Evolutionary conservation across 257 asterid species (phyloP).

Genomic region (Haberlea rhodopensis): DNA sequence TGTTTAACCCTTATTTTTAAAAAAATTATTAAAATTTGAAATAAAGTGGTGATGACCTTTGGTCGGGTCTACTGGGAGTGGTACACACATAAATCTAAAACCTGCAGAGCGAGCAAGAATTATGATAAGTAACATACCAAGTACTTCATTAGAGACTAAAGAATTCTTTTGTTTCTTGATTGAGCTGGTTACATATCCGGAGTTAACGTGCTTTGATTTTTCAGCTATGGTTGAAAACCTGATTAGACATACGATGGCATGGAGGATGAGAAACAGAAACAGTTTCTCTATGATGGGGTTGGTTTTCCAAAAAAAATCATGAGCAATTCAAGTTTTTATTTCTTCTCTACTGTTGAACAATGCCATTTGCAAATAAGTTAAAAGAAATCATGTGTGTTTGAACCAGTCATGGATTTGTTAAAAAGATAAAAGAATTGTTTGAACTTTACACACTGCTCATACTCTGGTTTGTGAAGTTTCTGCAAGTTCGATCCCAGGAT

Average conservation of each 20-base stretch:
- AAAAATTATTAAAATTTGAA: no score
- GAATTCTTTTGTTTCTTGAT: slow-evolving; percentile 18
- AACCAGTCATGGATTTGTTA: no score
- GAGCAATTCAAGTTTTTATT: slow-evolving; percentile 11
- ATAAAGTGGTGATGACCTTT: no score
- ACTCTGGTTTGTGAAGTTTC: no score
- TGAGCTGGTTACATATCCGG: slow-evolving; percentile 17
- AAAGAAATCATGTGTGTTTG: no score
- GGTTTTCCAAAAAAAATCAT: slow-evolving; percentile 27
- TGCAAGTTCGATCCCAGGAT: no score
- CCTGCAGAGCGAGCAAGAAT: slow-evolving; percentile 94
- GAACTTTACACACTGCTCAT: no score
- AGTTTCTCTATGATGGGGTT: slow-evolving; percentile 90
- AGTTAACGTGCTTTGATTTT: slow-evolving; percentile 29
- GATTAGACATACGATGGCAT: slow-evolving; percentile 66
- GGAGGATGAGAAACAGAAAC: slow-evolving; percentile 80
- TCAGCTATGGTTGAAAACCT: slow-evolving; percentile 78
- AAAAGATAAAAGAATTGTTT: neutral
- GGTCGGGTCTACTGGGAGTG: no score
- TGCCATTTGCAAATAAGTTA: no score
- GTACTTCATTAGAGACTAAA: slow-evolving; percentile 34
- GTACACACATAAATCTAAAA: slow-evolving; percentile 82
- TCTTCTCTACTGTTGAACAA: neutral
- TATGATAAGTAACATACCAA: slow-evolving; percentile 77
- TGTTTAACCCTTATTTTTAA: no score